Conservation (phyloP, 176 grass and related monocot genomes). For the Zea luxurians region DNA sequence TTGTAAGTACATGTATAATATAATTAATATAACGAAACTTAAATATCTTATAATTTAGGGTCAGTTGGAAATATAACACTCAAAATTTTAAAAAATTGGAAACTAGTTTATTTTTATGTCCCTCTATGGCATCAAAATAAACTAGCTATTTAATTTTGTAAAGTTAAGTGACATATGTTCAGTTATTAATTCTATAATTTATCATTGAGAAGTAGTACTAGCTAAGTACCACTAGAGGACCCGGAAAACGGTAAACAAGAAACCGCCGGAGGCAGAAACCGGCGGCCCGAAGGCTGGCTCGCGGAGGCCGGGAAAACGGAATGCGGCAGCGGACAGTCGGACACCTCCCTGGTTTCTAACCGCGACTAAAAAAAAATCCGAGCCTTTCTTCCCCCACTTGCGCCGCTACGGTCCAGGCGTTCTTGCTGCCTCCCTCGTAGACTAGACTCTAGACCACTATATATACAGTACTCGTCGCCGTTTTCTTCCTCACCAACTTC, state of each 20-base stretch:
- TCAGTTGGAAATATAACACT: no score
- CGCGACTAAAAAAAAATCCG: not conserved
- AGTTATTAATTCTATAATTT: no score
- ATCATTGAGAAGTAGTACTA: no score
- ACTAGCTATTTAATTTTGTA: no score
- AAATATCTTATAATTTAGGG: no score
- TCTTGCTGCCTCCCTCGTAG: not conserved
- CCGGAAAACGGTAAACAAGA: not conserved
- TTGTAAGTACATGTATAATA: no score
- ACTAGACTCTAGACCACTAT: not conserved
- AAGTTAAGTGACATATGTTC: no score
- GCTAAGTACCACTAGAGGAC: not conserved
- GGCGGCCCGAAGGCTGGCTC: not conserved
- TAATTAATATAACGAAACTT: no score
- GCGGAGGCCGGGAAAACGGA: not conserved
- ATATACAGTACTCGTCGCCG: not conserved
- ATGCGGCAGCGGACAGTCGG: not conserved
- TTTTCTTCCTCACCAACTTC: slow-evolving; percentile 26
- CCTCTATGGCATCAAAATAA: no score
- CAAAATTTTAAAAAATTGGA: no score
- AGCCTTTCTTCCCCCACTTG: slow-evolving; percentile 11
- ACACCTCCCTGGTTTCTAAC: not conserved
- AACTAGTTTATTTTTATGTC: no score
- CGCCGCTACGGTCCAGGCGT: not conserved
- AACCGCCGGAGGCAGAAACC: slow-evolving; percentile 10